phyloP scores from a whole-genome alignment of 140 eudicot genomes.

The Senecio squalidus region DNA sequence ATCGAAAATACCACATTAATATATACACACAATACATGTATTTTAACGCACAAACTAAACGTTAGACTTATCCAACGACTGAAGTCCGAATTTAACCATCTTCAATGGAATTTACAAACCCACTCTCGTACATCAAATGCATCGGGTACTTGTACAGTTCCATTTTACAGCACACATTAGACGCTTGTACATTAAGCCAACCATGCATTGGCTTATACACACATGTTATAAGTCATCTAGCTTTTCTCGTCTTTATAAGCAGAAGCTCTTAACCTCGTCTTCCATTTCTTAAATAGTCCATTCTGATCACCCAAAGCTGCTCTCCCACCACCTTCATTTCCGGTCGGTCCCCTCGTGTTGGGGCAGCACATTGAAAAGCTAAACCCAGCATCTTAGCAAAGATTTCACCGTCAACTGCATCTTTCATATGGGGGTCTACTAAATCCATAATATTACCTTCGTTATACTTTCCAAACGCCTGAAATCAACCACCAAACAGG shows the following conservation, averaged over 20 bases:
- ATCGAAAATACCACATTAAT: conserved; percentile 3
- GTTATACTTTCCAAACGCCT: conserved; percentile 72
- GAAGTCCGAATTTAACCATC: conserved; percentile 4
- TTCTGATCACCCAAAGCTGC: conserved; percentile 83
- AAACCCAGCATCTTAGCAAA: conserved; percentile 57
- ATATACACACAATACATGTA: conserved; percentile 19
- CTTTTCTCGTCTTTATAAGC: conserved; percentile 7
- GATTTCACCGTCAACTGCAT: conserved; percentile 43
- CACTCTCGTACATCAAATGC: neutral
- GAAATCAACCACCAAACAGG: conserved; percentile 23
- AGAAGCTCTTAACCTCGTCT: conserved; percentile 26
- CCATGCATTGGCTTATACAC: conserved; percentile 17
- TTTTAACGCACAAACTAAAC: conserved; percentile 13
- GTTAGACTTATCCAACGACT: conserved; percentile 8
- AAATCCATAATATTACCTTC: conserved; percentile 55
- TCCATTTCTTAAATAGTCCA: conserved; percentile 60
- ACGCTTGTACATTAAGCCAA: conserved; percentile 23
- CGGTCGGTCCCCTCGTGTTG: conserved; percentile 78
- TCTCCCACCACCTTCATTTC: conserved; percentile 89
- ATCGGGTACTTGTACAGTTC: conserved; percentile 12
- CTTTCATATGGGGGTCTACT: conserved; percentile 70
- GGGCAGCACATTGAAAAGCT: conserved; percentile 93
- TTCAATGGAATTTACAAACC: neutral
- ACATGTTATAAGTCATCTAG: conserved; percentile 26
- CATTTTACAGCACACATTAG: conserved; percentile 9